Percentiles rank a stretch among this genome's conserved stretches.
Conservation (phyloP, 768 basidiomycete species). For the Tulasnella sp. region DNA sequence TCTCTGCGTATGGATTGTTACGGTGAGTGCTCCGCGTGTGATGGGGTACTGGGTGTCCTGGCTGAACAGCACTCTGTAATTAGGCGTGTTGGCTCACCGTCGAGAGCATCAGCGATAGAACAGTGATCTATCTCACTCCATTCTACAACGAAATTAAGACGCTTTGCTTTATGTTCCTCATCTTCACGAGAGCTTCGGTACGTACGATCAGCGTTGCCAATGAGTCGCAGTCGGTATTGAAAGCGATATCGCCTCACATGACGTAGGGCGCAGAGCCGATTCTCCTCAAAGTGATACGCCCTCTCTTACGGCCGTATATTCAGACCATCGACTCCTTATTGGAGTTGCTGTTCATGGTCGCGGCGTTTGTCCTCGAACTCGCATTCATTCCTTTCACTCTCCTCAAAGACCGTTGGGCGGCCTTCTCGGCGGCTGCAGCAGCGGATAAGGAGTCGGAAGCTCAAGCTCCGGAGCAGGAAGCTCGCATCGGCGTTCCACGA, state of each 20-base stretch:
- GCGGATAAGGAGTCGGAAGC: not conserved
- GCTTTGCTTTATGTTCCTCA: constrained; percentile 49
- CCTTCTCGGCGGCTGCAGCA: constrained; percentile 9
- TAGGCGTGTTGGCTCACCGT: constrained; percentile 67
- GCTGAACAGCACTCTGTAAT: constrained; percentile 21
- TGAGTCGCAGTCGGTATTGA: constrained; percentile 1
- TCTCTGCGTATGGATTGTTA: constrained; percentile 79
- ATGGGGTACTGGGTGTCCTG: constrained; percentile 18
- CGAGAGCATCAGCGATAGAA: constrained; percentile 60
- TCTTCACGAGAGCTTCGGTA: constrained; percentile 26
- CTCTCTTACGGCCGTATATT: constrained; percentile 70
- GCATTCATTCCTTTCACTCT: not conserved
- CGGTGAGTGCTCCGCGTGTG: constrained; percentile 47
- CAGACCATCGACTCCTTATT: constrained; percentile 60
- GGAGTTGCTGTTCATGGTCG: constrained; percentile 42
- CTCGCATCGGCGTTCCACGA: not conserved
- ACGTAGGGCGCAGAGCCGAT: constrained; percentile 79
- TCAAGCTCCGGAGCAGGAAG: not conserved
- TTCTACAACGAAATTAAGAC: constrained; percentile 84
- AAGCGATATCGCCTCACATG: constrained; percentile 3
- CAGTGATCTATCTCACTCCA: constrained; percentile 69
- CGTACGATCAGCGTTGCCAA: not conserved
- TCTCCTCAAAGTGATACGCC: constrained; percentile 74
- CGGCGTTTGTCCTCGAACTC: constrained; percentile 20
- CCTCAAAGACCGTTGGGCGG: constrained; percentile 11